Base-by-base conservation (phyloP, 106 monocot genomes). In the Dioscorea alata region DNA sequence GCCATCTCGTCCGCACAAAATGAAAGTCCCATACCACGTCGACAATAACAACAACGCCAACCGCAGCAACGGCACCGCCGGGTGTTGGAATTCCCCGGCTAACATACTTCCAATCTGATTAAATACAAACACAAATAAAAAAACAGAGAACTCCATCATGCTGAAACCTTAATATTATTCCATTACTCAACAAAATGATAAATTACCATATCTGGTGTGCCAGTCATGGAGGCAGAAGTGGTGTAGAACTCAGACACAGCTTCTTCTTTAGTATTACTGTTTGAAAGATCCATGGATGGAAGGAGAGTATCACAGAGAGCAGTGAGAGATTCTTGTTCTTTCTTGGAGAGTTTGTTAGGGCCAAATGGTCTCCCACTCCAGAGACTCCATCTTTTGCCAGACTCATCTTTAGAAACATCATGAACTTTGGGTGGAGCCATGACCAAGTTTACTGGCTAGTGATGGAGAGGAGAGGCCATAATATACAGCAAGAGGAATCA, bases 11-110 rank as follows among this genome's bases (percentile, higher is more conserved):
- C 93, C 93, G 70, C 89, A 89, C 2, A 93, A 0, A 12, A 79
- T 18, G 12, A 93, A 73, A 2, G 93, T 86, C 33, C 93, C 93
- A 49, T 66, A 93, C 93, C 89, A 84, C 12, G 93, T 89, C 22
- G 93, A 89, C 22, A 93, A 49, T 2, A 89, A 25, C 84, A 84
- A 89, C 49, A 93, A 50, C 3, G 68, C 74, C 32, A 73, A 0
- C 25, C 84, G 70, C 7, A 93, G 17, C 22, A 67, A 5, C 68
- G 69, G 24, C n/a, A 74, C 6, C 65, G 50, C 1, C 7, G 64
- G 49, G 32, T 93, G 89, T 13, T 20, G 71, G 18, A 83, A 22
- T 67, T 72, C 74, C 13, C 63, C 71, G 0, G 69, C 74, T 15
- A 89, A 5, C 34, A 57, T 49, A 49, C 53, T 65, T 20, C 79